Evolutionary conservation across 2,329 filamentous ascomycete genomes (phyloP), one percentile per base, ranked within the genome.

Genomic region (Cladorrhinum sp.): DNA sequence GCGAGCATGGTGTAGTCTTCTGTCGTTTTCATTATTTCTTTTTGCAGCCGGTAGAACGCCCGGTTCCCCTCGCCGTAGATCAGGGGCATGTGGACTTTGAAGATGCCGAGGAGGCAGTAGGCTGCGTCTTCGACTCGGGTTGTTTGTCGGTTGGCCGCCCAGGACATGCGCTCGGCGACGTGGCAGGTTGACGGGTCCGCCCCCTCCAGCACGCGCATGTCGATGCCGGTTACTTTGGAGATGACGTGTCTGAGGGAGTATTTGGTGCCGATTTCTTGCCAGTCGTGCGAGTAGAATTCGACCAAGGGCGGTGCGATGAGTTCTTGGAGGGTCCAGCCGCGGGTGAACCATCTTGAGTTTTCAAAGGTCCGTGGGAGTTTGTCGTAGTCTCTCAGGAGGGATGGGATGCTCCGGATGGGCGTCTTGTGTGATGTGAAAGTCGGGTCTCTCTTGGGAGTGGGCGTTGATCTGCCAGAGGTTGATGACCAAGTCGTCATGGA

Each of bases 131-230:
- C 80, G 75, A 56, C 77, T 71, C 62, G 78, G 57, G 56, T 69
- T 36, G 62, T 62, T 33, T 63, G 56, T 5, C 68, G 79, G 9
- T 82, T 77, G 52, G 79, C 82, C 6, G 81, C 81, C 0, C 85
- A 84, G 75, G 87, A 90, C 69, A 89, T 89, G 3, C 87, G 86
- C 62, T 80, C 82, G 3, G 80, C 75, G 57, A 78, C 60, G 21
- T 58, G 55, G 20, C 60, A 62, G 10, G 60, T 62, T 4, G 55
- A 42, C 3, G 58, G 62, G 36, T 63, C 62, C 2, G 62, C 59
- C 10, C 58, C 59, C 21, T 61, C 58, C 16, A 61, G 36, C 3
- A 61, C 56, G 30, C 52, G 26, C 18, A 63, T 55, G 21, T 56
- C 58, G 24, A 58, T 63, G 51, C 60, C 60, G 9, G 60, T 62